Evolutionary conservation across 1,139 yeast species (phyloP).

Genomic region (Kurtzmaniella natalensis): DNA sequence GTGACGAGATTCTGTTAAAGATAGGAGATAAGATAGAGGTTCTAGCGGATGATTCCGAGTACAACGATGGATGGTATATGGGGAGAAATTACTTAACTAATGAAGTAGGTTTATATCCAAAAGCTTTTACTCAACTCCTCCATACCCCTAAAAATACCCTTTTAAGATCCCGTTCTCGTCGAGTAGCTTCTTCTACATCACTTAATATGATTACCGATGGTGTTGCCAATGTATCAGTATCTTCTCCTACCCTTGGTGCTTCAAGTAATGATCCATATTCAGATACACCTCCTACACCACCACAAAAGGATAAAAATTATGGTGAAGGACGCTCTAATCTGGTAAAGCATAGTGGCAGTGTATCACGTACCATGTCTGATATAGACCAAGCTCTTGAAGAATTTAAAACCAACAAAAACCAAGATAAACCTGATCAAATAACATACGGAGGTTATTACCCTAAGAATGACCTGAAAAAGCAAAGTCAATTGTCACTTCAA

Average conservation of each 20-base stretch:
- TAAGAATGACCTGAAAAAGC: not conserved
- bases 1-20: constrained; percentile 77
- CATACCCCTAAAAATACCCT: constrained; percentile 22
- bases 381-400: constrained; percentile 84
- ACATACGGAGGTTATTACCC: not conserved
- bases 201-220: constrained; percentile 15
- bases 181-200: constrained; percentile 27
- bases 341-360: constrained; percentile 13
- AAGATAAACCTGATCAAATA: constrained; percentile 3
- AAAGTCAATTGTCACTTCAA: not conserved
- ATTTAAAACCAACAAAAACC: constrained; percentile 35
- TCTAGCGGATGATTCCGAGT: constrained; percentile 87
- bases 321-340: not conserved
- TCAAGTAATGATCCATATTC: not conserved
- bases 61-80: constrained; percentile 96
- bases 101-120: constrained; percentile 85
- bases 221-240: constrained; percentile 14
- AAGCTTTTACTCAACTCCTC: constrained; percentile 63
- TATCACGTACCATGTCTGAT: constrained; percentile 65
- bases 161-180: constrained; percentile 58
- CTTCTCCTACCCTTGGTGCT: not conserved
- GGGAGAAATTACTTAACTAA: constrained; percentile 73
- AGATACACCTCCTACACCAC: constrained; percentile 2
- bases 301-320: constrained; percentile 3
- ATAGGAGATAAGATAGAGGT: constrained; percentile 88